Percentiles rank a stretch among this genome's conserved stretches.
phyloP scores from a whole-genome alignment of 1,284 basidiomycete genomes.

The Ustilago hordei region DNA sequence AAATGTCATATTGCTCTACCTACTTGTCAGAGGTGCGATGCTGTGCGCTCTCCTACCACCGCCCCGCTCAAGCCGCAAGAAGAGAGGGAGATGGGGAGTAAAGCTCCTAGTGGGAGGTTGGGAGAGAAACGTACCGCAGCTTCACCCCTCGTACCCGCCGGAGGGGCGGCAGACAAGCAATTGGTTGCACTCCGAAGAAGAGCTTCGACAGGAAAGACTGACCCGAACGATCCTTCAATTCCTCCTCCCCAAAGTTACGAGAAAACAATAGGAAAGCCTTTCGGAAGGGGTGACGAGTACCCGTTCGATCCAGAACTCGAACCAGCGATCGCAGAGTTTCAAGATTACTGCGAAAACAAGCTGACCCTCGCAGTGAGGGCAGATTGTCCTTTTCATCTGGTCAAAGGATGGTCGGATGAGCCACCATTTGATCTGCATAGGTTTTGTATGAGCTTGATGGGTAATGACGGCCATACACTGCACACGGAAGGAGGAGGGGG shows the following conservation, averaged over 20 bases:
- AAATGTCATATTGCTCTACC: slow-evolving; percentile 29
- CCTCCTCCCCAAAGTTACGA: neutral
- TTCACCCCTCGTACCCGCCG: neutral
- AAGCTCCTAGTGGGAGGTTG: neutral
- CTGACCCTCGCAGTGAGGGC: slow-evolving; percentile 38
- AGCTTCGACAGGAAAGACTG: neutral
- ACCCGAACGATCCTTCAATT: slow-evolving; percentile 12
- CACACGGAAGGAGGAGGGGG: neutral
- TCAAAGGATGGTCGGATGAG: slow-evolving; percentile 37
- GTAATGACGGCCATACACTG: slow-evolving; percentile 14
- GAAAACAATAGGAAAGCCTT: neutral
- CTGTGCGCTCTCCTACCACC: slow-evolving; percentile 7
- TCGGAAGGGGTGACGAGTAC: neutral
- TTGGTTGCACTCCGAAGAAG: slow-evolving; percentile 1
- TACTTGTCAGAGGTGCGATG: slow-evolving; percentile 48
- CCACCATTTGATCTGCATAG: slow-evolving; percentile 45
- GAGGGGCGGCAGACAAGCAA: neutral
- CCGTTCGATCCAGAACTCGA: slow-evolving; percentile 21
- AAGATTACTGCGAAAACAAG: slow-evolving; percentile 53
- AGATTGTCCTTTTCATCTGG: slow-evolving; percentile 42
- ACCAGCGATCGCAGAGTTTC: slow-evolving; percentile 37
- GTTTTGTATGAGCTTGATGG: slow-evolving; percentile 31
- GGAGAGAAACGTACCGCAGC: neutral
- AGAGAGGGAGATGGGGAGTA: neutral
- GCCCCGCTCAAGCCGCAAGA: neutral